These are phyloP conservation scores for Zygnema cylindricum DNA, from an alignment of 139 green algal genomes.

Conservation along the genomic window DNA sequence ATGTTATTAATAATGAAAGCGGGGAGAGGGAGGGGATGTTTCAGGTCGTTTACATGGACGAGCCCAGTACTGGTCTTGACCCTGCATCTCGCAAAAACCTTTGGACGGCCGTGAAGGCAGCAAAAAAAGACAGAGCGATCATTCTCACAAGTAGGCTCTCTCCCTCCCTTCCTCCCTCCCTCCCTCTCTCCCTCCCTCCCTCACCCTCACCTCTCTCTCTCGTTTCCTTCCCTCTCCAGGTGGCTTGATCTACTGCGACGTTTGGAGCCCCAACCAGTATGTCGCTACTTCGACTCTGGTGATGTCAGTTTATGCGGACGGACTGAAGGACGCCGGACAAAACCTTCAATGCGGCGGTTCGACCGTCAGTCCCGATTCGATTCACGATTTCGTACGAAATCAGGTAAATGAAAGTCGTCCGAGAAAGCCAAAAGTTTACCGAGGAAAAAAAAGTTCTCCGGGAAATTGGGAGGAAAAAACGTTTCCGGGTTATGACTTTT, in stretches of 20 bases:
- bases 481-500: too few relatives aligned
- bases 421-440: too few relatives aligned
- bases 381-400: background rate
- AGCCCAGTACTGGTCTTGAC: slow-evolving; percentile 88
- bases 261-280: slow-evolving; percentile 44
- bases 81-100: slow-evolving; percentile 80
- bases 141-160: slow-evolving; percentile 82
- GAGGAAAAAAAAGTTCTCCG: too few relatives aligned
- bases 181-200: too few relatives aligned
- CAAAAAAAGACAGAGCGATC: slow-evolving; percentile 78
- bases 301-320: slow-evolving; percentile 33
- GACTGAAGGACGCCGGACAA: background rate
- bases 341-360: background rate
- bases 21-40: background rate
- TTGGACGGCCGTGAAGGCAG: slow-evolving; percentile 64
- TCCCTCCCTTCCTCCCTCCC: background rate
- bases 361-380: background rate
- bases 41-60: slow-evolving; percentile 87
- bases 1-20: too few relatives aligned
- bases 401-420: too few relatives aligned
- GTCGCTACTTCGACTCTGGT: background rate
- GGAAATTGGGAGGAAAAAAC: too few relatives aligned
- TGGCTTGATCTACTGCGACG: slow-evolving; percentile 21
- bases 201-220: background rate
- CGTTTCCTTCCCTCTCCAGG: background rate